Conservation (phyloP, 257 asterid species). For the Salvia hispanica region DNA sequence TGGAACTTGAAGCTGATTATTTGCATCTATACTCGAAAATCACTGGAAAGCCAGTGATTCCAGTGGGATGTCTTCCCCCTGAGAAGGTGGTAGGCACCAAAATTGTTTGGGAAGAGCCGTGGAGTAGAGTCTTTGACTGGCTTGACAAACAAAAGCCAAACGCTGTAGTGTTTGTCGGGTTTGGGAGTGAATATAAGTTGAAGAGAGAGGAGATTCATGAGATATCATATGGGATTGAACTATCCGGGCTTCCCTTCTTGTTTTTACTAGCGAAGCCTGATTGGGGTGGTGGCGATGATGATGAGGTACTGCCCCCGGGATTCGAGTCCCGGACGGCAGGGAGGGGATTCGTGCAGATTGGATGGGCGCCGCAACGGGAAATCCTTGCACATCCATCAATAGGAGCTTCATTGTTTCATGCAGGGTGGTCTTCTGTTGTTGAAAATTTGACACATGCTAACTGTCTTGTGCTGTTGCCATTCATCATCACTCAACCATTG, state of each 20-base stretch:
- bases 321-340: slow-evolving; percentile 1
- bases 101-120: background rate
- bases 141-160: slow-evolving; percentile 27
- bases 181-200: slow-evolving; percentile 37
- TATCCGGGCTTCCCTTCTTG: slow-evolving; percentile 31
- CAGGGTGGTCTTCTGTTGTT: slow-evolving; percentile 40
- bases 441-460: slow-evolving; percentile 37
- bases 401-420: slow-evolving; percentile 37
- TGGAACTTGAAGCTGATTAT: slow-evolving; percentile 33
- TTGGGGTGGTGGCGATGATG: slow-evolving; percentile 1
- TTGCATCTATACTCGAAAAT: slow-evolving; percentile 11
- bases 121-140: slow-evolving; percentile 31
- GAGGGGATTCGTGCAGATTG: slow-evolving; percentile 42
- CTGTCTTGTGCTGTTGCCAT: slow-evolving; percentile 37
- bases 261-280: slow-evolving; percentile 35
- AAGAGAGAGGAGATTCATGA: slow-evolving; percentile 33
- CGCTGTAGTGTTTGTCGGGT: slow-evolving; percentile 22
- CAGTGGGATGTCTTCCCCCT: slow-evolving; percentile 28
- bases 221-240: slow-evolving; percentile 38
- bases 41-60: slow-evolving; percentile 36
- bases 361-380: slow-evolving; percentile 52
- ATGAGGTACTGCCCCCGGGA: slow-evolving; percentile 13
- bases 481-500: slow-evolving; percentile 39
- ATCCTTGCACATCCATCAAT: slow-evolving; percentile 44
- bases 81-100: background rate